phyloP scores from a whole-genome alignment of 257 asterid species.

The Solanum chiquidenum region DNA sequence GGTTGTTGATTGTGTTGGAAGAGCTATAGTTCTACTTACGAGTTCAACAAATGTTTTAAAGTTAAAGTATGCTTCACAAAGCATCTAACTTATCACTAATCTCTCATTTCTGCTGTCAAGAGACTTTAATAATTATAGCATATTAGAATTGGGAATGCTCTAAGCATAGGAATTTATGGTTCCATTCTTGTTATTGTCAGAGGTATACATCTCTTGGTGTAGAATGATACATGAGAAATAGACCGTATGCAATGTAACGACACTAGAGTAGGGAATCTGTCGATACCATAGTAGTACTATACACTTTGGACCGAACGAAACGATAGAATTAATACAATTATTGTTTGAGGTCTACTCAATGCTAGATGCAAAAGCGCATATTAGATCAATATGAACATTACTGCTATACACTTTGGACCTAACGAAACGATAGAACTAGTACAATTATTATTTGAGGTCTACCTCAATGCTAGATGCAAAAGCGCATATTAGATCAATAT shows the following conservation, averaged over 20 bases:
- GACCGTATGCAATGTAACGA: background rate
- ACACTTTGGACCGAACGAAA: background rate
- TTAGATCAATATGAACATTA: background rate
- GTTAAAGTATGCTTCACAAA: background rate
- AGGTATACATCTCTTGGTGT: background rate
- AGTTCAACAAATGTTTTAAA: background rate
- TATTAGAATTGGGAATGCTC: background rate
- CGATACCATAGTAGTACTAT: background rate
- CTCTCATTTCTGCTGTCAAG: background rate
- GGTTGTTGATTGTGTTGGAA: background rate
- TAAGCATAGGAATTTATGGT: background rate
- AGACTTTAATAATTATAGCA: background rate
- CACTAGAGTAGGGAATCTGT: background rate
- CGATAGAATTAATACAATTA: background rate
- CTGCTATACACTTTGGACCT: background rate
- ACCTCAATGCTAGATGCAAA: background rate
- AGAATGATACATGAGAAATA: background rate
- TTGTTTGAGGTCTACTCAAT: background rate
- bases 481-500: background rate
- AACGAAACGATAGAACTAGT: background rate
- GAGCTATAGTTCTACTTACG: background rate
- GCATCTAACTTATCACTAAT: background rate
- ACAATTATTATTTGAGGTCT: background rate
- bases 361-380: background rate
- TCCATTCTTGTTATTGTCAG: background rate